Evolutionary conservation across 2,329 filamentous ascomycete genomes (phyloP).

Genomic region (Aureobasidium leucospermi): DNA sequence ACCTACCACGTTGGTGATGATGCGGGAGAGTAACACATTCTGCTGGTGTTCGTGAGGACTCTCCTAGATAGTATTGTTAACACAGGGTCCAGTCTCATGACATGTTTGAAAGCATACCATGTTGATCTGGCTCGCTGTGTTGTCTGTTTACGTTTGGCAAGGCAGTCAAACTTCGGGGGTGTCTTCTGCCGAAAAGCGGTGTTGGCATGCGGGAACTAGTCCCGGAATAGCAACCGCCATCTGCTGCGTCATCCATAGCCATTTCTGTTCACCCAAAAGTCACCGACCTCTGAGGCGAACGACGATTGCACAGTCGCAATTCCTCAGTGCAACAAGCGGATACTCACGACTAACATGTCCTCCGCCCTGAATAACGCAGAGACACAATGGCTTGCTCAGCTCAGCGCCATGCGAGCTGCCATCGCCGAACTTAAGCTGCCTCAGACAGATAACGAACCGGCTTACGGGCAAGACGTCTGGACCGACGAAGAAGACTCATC

Average conservation of each 20-base stretch:
- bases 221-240: not conserved
- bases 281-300: not conserved
- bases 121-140: not conserved
- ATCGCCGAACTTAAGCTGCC: slow-evolving; percentile 63
- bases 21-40: slow-evolving; percentile 82
- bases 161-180: not conserved
- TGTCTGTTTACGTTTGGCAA: slow-evolving; percentile 6
- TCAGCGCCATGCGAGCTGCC: slow-evolving; percentile 78
- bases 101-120: not conserved
- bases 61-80: slow-evolving; percentile 49
- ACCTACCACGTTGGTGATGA: slow-evolving; percentile 94
- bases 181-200: not conserved
- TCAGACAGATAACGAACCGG: slow-evolving; percentile 36
- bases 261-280: slow-evolving; percentile 5
- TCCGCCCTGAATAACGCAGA: slow-evolving; percentile 37
- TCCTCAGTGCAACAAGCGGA: too few species aligned
- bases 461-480: slow-evolving; percentile 51
- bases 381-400: slow-evolving; percentile 75
- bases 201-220: not conserved
- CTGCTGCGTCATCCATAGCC: not conserved
- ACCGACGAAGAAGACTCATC: slow-evolving; percentile 60
- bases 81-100: too few species aligned
- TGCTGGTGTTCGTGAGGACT: slow-evolving; percentile 98
- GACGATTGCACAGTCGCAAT: not conserved
- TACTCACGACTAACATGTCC: slow-evolving; percentile 26